Conservation (phyloP, 805 yeast genomes). For the Cyberlindnera misumaiensis region DNA sequence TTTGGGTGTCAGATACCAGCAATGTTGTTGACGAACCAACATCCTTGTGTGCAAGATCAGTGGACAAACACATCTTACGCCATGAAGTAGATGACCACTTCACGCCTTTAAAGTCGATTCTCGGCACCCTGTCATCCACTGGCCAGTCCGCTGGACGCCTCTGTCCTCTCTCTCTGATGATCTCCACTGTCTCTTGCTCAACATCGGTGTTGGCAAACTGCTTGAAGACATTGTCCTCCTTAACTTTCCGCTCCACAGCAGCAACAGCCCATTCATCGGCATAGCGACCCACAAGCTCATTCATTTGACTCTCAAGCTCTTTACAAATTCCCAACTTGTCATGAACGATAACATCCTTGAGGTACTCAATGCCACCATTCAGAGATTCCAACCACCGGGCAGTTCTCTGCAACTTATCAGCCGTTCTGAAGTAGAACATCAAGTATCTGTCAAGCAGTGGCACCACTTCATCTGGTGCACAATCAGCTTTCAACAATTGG, state of each 20-base stretch:
- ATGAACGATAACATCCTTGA: constrained; percentile 27
- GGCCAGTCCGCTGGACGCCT: constrained; percentile 33
- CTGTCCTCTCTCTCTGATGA: constrained; percentile 30
- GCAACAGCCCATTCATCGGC: constrained; percentile 31
- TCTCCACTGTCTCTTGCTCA: constrained; percentile 26
- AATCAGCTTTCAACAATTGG: constrained; percentile 27
- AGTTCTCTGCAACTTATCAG: constrained; percentile 31
- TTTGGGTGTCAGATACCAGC: constrained; percentile 29
- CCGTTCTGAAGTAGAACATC: constrained; percentile 33
- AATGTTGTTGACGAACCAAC: constrained; percentile 29
- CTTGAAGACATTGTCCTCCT: constrained; percentile 22
- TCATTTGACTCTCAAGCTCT: constrained; percentile 30
- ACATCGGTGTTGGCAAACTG: constrained; percentile 28
- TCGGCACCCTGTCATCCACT: constrained; percentile 15
- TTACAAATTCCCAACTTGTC: constrained; percentile 31
- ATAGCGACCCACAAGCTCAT: constrained; percentile 26
- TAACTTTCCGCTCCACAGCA: constrained; percentile 12
- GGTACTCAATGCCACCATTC: constrained; percentile 31
- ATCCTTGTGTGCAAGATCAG: constrained; percentile 23
- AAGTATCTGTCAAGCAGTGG: constrained; percentile 30
- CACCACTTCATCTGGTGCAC: constrained; percentile 30
- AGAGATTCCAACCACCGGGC: constrained; percentile 32
- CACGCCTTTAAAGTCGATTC: constrained; percentile 24
- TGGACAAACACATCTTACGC: constrained; percentile 23
- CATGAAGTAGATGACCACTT: constrained; percentile 28